Conservation (phyloP, 108 stramenopile genomes). For the Skeletonema menzelii region DNA sequence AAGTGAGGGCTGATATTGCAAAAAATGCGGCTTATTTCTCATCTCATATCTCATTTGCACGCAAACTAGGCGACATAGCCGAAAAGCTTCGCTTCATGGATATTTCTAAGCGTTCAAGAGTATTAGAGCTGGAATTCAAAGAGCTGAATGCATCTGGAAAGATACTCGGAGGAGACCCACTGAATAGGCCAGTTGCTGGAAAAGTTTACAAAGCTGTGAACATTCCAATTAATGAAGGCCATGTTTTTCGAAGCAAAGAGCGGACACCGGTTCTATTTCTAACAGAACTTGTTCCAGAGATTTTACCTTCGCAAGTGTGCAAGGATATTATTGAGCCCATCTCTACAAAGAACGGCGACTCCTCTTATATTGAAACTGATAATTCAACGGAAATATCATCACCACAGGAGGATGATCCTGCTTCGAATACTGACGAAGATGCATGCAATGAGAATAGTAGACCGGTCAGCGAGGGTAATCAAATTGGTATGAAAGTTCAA, state of each 20-base stretch:
- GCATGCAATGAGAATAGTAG: background rate
- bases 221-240: constrained; percentile 79
- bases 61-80: constrained; percentile 81
- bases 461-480: too few species aligned
- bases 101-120: constrained; percentile 48
- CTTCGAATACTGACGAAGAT: background rate
- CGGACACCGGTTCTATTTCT: constrained; percentile 83
- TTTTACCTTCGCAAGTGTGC: background rate
- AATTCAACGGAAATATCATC: background rate
- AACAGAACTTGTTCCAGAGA: constrained; percentile 58
- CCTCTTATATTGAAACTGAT: background rate
- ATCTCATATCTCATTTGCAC: constrained; percentile 75
- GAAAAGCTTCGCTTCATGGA: constrained; percentile 75
- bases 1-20: constrained; percentile 60
- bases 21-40: constrained; percentile 85
- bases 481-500: background rate
- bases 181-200: constrained; percentile 53
- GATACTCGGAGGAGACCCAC: constrained; percentile 79
- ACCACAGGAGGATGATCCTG: background rate
- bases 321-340: constrained; percentile 4
- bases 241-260: constrained; percentile 90
- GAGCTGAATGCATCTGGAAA: constrained; percentile 72
- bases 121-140: constrained; percentile 55
- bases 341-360: background rate
- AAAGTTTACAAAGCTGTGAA: constrained; percentile 56